Evolutionary conservation across 2,329 filamentous ascomycete genomes (phyloP), one percentile per base, ranked within the genome.

Genomic region (Aspergillus fumigatiaffinis): DNA sequence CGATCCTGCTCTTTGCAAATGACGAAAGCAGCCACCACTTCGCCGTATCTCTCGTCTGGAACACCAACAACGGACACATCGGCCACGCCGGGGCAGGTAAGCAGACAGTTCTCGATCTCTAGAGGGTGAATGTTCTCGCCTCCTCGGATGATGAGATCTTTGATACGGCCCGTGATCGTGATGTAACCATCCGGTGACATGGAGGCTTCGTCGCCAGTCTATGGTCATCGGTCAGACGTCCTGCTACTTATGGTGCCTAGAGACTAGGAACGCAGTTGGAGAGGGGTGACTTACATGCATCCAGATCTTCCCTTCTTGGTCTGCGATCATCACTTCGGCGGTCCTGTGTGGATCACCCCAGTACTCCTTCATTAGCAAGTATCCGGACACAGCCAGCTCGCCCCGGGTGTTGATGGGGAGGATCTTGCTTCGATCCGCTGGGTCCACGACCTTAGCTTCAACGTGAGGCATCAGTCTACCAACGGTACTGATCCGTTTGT

Each of bases 121-220:
- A 96, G 80, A 0, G 94, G 94, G 72, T 96, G 91, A 55, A 97
- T 96, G 71, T 99, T 99, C 73, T 97, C 94, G 25, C 94, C 94
- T 28, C 90, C 93, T 26, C 91, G 85, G 70, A 97, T 97, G 66
- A 99, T 97, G 54, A 97, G 76, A 71, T 99, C 94, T 75, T 97
- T 97, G 70, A 96, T 93, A 17, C 92, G 82, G 3, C 92, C 91
- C 0, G 92, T 97, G 68, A 97, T 96, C 64, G 84, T 84, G 2
- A 97, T 84, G 70, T 92, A 97, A 2, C 93, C 94, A 28, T 92
- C 82, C 4, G 76, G 80, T 60, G 95, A 91, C 84, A 97, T 95
- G 53, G 80, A 77, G 1, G 92, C 94, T 78, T 97, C 93, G 68
- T 99, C 94, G 21, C 94, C 94, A 0, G 89, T 95, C 74, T 89